Evolutionary conservation across 495 filamentous ascomycete species (phyloP), one percentile per base, ranked within the genome.

Genomic region (Clohesyomyces aquaticus): DNA sequence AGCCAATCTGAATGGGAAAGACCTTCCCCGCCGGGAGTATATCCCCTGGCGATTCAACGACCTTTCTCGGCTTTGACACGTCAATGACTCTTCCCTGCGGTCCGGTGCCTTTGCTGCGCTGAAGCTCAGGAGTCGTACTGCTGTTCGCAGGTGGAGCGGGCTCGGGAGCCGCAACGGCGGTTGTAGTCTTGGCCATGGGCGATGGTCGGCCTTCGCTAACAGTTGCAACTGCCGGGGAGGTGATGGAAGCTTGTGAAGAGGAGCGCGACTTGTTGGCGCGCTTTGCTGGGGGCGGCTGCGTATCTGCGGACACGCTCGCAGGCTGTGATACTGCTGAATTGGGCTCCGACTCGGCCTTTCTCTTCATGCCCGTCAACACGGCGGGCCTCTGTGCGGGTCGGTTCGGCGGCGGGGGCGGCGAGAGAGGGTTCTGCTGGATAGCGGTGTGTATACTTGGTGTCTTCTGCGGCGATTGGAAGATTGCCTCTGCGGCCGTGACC

Each of bases 1-100:
- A 89, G 35, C 93, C 93, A 61, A 98, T 93, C 78, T 98, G 93
- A 59, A 98, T 93, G 2, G 93, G 87, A 72, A 96, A 98, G 2
- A 96, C 87, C 75, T 88, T 88, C 46, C 84, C 84, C 3, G 73
- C 67, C 6, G 85, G 85, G 3, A 88, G 58, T 1, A 59, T 51
- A 27, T 65, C 59, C 9, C 18, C 8, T 9, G 69, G 61, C n/a
- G 62, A 53, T 53, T 69, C 66, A 9, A 50, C 50, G 23, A 69
- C 55, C 49, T 48, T 69, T 41, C 66, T 55, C 3, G 66, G 61
- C 35, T 57, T 61, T 12, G 63, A 66, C 9, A 66, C 57, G 56
- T 66, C 63, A 38, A 66, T 66, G 2, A 66, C 63, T 50, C 51
- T 60, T n/a, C 53, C 55, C 61, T 59, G 56, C 46, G 61, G 57